Conservation (phyloP, 805 yeast genomes). For the Wickerhamomyces ciferrii region DNA sequence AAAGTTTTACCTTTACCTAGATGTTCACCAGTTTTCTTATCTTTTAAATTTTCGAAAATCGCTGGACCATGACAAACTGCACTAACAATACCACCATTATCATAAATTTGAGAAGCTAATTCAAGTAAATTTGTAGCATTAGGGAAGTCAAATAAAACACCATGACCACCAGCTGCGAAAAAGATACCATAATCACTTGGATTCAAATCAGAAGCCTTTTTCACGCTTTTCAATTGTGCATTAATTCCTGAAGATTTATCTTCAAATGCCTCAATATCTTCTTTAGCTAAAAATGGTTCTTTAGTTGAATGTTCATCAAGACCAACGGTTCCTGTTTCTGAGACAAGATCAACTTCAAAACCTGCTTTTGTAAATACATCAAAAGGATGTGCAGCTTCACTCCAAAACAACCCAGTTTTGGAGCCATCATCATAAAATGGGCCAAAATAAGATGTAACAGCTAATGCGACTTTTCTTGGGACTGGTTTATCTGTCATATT, state of each 20-base stretch:
- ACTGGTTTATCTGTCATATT: neutral
- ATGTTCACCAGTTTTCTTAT: conserved; percentile 34
- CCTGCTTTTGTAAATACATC: conserved; percentile 41
- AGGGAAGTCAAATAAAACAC: conserved; percentile 53
- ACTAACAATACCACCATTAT: conserved; percentile 47
- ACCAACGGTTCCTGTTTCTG: conserved; percentile 56
- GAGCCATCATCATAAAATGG: conserved; percentile 52
- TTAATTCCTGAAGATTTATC: conserved; percentile 35
- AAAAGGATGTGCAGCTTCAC: conserved; percentile 59
- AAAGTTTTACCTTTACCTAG: conserved; percentile 40
- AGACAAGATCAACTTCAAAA: conserved; percentile 47
- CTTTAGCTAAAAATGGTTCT: conserved; percentile 35
- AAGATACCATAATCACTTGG: conserved; percentile 46
- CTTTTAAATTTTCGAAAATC: conserved; percentile 43
- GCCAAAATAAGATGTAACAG: conserved; percentile 36
- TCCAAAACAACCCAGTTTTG: conserved; percentile 55
- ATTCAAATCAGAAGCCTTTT: conserved; percentile 43
- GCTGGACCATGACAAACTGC: conserved; percentile 73
- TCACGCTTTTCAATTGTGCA: conserved; percentile 31
- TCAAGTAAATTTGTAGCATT: conserved; percentile 39
- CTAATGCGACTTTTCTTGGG: conserved; percentile 34
- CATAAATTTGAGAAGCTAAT: conserved; percentile 41
- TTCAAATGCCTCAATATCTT: conserved; percentile 35
- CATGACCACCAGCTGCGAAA: conserved; percentile 68
- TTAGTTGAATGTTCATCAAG: conserved; percentile 50